Evolutionary conservation across 73 alveolate genomes (phyloP), one percentile per base, ranked within the genome.

Genomic region (Paraurostyla sp.): DNA sequence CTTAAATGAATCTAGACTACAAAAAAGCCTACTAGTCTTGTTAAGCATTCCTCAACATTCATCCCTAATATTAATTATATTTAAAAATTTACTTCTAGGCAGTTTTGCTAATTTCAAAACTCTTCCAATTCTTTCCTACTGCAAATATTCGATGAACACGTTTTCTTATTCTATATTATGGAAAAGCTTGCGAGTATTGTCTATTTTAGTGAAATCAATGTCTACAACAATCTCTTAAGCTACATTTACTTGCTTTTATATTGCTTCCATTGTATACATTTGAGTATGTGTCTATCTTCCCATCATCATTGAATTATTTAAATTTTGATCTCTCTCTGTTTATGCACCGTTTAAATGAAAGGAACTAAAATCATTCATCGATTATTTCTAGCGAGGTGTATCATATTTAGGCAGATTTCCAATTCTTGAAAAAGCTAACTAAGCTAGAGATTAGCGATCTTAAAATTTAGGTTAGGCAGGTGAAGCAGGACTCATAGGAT

Each of bases 21-120:
- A 41, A 81, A 81, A 71, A 81, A 81, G 18, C 91, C 91, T 1
- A 81, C 25, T n/a, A 81, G 9, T 22, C 65, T 49, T 30, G 52
- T 15, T 23, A 81, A 51, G 27, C 51, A 0, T 40, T 58, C 78
- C 71, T 59, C 76, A 9, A 78, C 59, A 35, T 30, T 52, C 38
- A 27, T 33, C n/a, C 60, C 89, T 68, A 68, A 30, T 22, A 43
- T 40, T 36, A 36, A 36, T 11, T 36, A 36, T 2, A 18, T 2
- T 46, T 4, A 42, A 11, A 11, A 36, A 11, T 3, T 35, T 75
- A 49, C 87, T 43, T 75, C 59, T 16, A 11, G 56, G 54, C 16
- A 75, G 71, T 32, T 75, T 75, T 11, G 87, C 20, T 32, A 75
- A 33, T 29, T 48, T 75, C 22, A 46, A 32, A 11, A 42, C 25